Conservation (phyloP, 768 basidiomycete genomes). For the Dioszegia aurantiaca region DNA sequence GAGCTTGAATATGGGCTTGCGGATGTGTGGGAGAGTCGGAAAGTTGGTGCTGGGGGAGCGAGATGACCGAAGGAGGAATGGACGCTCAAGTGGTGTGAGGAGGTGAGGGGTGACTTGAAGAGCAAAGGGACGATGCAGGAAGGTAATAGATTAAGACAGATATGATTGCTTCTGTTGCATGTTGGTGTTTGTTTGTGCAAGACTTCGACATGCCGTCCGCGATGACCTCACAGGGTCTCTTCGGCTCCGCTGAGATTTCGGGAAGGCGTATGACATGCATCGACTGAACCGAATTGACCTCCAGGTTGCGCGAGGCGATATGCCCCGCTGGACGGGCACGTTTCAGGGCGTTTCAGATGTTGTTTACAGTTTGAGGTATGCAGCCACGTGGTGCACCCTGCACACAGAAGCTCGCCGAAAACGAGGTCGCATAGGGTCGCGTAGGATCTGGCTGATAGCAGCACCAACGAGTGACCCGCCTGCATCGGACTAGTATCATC, state of each 20-base stretch:
- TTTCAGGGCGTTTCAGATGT: constrained; percentile 4
- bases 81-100: neutral
- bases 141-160: neutral
- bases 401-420: no score
- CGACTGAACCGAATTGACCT: neutral
- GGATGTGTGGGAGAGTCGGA: neutral
- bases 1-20: no score
- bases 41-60: no score
- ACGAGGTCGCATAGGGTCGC: no score
- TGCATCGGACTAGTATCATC: no score
- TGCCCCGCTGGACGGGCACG: neutral
- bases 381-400: neutral
- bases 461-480: no score
- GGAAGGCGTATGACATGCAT: neutral
- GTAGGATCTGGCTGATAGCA: no score
- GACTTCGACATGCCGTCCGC: no score
- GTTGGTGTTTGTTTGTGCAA: no score
- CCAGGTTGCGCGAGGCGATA: no score
- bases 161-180: neutral
- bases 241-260: neutral
- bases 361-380: neutral
- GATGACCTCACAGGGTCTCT: no score
- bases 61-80: neutral
- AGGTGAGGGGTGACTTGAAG: neutral
- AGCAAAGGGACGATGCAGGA: neutral